Evolutionary conservation across 441 rosid genomes (phyloP).

Genomic region (Erodium trifolium): DNA sequence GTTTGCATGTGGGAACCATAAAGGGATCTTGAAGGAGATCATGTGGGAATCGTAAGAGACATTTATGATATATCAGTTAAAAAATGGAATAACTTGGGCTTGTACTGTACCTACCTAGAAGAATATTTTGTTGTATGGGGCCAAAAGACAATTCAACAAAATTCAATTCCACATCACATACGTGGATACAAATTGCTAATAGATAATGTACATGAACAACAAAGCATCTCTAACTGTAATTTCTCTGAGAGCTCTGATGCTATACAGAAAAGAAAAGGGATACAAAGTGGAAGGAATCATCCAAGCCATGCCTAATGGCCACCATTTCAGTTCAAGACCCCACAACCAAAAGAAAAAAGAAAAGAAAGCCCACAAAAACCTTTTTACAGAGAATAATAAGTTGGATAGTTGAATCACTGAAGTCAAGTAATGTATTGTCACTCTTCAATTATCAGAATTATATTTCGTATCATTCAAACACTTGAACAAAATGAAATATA

Average conservation of each 20-base stretch:
- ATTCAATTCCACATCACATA: background rate
- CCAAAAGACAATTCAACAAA: conserved; percentile 8
- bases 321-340: conserved; percentile 22
- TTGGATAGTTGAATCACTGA: conserved; percentile 45
- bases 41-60: conserved; percentile 5
- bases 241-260: background rate
- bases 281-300: conserved; percentile 36
- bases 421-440: conserved; percentile 22
- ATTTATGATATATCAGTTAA: background rate
- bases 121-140: background rate
- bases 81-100: no score
- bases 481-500: background rate
- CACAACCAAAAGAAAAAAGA: conserved; percentile 29
- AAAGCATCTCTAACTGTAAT: background rate
- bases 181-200: no score
- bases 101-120: background rate
- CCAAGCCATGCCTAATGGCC: conserved; percentile 14
- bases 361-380: conserved; percentile 25
- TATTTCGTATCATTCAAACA: background rate
- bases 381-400: conserved; percentile 55
- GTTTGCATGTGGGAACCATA: background rate
- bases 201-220: background rate
- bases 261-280: conserved; percentile 18
- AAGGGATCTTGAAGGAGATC: background rate
- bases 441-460: background rate